phyloP scores from a whole-genome alignment of 352 stramenopile genomes.

The Chrysophaeum taylorii region DNA sequence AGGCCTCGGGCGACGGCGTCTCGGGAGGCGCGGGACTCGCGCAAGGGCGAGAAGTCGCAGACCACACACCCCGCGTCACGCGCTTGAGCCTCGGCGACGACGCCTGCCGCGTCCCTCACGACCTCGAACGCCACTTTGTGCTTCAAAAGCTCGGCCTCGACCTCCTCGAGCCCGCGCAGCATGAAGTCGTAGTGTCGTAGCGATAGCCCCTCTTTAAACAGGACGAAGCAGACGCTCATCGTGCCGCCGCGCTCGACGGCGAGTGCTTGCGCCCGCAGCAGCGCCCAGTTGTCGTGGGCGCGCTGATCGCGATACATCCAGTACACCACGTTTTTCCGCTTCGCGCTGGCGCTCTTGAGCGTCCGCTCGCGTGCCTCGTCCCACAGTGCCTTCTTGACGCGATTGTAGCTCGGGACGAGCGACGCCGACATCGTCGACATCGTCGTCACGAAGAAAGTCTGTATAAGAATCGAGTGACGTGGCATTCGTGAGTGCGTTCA shows the following conservation, averaged over 20 bases:
- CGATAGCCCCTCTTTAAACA: conserved; percentile 38
- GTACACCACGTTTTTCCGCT: conserved; percentile 45
- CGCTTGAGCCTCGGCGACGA: conserved; percentile 31
- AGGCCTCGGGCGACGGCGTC: conserved; percentile 38
- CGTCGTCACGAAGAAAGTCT: not conserved
- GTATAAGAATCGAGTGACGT: not conserved
- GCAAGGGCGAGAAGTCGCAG: conserved; percentile 61
- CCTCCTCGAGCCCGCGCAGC: conserved; percentile 55
- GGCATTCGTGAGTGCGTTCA: not conserved
- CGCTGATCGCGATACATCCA: conserved; percentile 75
- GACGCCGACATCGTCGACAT: too few species aligned
- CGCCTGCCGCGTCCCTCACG: conserved; percentile 29
- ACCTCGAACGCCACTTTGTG: conserved; percentile 60
- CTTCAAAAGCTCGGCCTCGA: conserved; percentile 44
- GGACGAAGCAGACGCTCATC: conserved; percentile 43
- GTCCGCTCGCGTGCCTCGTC: not conserved
- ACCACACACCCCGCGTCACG: conserved; percentile 48
- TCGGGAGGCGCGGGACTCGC: conserved; percentile 35
- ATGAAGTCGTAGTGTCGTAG: conserved; percentile 59
- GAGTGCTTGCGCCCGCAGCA: conserved; percentile 53
- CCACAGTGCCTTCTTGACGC: too few species aligned
- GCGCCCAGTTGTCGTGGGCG: conserved; percentile 65
- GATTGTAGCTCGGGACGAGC: too few species aligned
- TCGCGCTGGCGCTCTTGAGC: not conserved
- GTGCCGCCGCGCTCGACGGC: conserved; percentile 39